A percentile compares a stretch with the other conserved stretches of the same genome.
phyloP scores from a whole-genome alignment of 139 green algal genomes.

The Ulvella scutata region DNA sequence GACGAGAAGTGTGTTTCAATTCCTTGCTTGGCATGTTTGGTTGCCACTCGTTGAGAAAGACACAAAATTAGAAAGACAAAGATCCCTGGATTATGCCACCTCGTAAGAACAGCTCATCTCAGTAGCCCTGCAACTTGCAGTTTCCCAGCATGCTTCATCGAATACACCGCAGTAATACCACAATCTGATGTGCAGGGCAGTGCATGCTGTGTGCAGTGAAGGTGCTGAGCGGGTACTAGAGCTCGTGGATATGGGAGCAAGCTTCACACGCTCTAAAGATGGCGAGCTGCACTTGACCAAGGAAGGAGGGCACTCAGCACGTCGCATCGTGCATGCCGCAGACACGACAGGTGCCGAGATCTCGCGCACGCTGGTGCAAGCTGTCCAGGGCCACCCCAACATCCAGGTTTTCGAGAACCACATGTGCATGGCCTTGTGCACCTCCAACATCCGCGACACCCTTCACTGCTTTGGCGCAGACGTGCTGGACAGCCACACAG shows the following conservation, averaged over 20 bases:
- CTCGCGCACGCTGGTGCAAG: conserved; percentile 68
- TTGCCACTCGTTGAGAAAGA: not conserved
- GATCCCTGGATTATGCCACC: not conserved
- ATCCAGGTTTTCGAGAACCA: conserved; percentile 76
- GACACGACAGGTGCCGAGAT: conserved; percentile 91
- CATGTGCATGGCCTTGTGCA: conserved; percentile 35
- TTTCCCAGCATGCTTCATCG: no score
- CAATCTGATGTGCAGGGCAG: conserved; percentile 34
- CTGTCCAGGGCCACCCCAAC: conserved; percentile 39
- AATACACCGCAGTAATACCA: not conserved
- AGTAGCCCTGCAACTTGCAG: not conserved
- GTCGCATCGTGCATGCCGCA: conserved; percentile 88
- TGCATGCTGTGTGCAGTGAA: conserved; percentile 84
- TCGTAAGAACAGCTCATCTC: not conserved
- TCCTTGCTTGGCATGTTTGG: not conserved
- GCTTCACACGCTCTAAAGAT: conserved; percentile 58
- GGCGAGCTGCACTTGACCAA: conserved; percentile 83
- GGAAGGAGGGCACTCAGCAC: conserved; percentile 84
- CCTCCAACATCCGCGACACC: conserved; percentile 21
- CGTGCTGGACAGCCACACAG: conserved; percentile 45
- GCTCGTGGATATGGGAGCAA: conserved; percentile 70
- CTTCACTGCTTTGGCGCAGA: conserved; percentile 71
- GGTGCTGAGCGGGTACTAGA: conserved; percentile 75
- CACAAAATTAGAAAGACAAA: no score
- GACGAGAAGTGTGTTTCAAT: conserved; percentile 50